Base-by-base conservation (phyloP, 768 basidiomycete species). In the Macrolepiota dolichaula region DNA sequence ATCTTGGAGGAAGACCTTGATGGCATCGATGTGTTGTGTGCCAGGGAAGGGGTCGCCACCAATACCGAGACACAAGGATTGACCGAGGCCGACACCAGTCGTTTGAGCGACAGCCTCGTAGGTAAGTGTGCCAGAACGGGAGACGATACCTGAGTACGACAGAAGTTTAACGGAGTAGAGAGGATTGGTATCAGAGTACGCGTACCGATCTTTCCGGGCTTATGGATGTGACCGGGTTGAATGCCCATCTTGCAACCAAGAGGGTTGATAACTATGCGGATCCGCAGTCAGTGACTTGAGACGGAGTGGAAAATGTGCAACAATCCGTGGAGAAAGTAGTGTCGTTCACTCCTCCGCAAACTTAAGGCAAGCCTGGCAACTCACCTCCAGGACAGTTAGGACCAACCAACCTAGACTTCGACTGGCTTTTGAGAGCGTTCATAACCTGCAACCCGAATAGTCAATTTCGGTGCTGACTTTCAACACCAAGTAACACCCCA, bases 191-290 rank as follows among this genome's bases (percentile, higher is more conserved):
- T 12, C 19, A 46, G 40, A 32, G 22, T 32, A 13, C 2, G 71
- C 83, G 36, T 67, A 92, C 96, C 96, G 67, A 99, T 96, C 67
- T 92, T 94, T 57, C 97, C 97, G 59, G 96, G 95, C 67, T 75
- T 93, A 79, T 98, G 97, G 68, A 99, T 98, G 72, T 97, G 94
- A 27, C 95, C 97, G 12, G 97, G 97, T 70, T 93, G 91, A 70
- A 99, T 99, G 62, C 97, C 97, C 87, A 99, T 98, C 81, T 98
- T 98, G 82, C 97, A 99, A 22, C 96, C 96, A 42, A 90, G 81
- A 17, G 96, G 96, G 70, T 96, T 96, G 71, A 98, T 98, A 69
- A 99, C 88, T 82, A 59, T 22, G 60, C 27, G 53, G 46, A 19
- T 29, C 10, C 35, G 46, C 7, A 44, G 37, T 58, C 29, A 46